Percentiles rank a stretch among this genome's conserved stretches.
These are phyloP conservation scores for Phytopythium boreale DNA, from an alignment of 352 stramenopile species.

Conservation along the genomic window DNA sequence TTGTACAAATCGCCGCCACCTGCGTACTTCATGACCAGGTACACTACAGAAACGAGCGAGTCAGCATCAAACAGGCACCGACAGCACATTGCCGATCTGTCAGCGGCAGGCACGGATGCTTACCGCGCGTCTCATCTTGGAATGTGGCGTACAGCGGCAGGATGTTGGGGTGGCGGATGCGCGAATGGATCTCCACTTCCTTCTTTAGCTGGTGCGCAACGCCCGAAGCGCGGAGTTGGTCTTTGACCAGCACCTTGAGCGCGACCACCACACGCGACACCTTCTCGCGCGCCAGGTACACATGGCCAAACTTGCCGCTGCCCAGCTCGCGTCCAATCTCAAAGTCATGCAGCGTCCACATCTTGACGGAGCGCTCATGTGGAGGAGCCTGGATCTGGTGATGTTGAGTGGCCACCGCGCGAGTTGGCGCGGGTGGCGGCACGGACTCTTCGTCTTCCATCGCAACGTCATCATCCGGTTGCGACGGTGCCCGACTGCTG, in stretches of 20 bases:
- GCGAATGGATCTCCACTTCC: constrained; percentile 91
- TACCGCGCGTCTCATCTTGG: constrained; percentile 68
- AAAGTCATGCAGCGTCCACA: constrained; percentile 87
- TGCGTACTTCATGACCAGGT: constrained; percentile 88
- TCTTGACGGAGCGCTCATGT: constrained; percentile 31
- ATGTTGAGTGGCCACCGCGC: constrained; percentile 24
- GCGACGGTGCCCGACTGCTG: neutral
- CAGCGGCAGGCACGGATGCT: neutral
- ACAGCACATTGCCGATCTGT: neutral
- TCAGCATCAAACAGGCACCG: neutral
- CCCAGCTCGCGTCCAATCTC: constrained; percentile 82
- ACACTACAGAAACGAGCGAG: constrained; percentile 37
- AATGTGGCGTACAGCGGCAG: constrained; percentile 84
- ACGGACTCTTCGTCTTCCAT: constrained; percentile 15
- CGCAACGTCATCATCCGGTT: constrained; percentile 6
- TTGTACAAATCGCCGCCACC: constrained; percentile 84
- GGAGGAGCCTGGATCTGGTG: constrained; percentile 9
- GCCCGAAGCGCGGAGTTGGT: constrained; percentile 61
- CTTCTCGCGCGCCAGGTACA: constrained; percentile 88
- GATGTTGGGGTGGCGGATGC: constrained; percentile 87
- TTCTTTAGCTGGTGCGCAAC: constrained; percentile 81
- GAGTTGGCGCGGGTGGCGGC: constrained; percentile 19
- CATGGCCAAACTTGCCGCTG: constrained; percentile 86
- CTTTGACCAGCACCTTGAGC: constrained; percentile 91
- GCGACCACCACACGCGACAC: constrained; percentile 75